A percentile compares a stretch with the other conserved stretches of the same genome.
Conservation (phyloP, 495 filamentous ascomycete species). For the Penicillium macrosclerotiorum region DNA sequence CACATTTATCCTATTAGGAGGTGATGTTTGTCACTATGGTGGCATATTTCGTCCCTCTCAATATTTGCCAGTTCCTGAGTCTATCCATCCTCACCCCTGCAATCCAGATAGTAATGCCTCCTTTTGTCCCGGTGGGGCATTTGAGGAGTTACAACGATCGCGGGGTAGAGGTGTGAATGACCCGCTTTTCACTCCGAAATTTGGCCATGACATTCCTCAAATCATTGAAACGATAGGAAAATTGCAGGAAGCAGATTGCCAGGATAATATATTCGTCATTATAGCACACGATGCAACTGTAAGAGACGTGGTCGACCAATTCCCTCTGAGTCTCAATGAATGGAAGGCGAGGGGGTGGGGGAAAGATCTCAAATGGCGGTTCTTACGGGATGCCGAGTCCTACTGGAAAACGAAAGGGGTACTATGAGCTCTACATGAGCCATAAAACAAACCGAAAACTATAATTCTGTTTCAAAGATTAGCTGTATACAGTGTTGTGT, state of each 20-base stretch:
- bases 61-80: slow-evolving; percentile 25
- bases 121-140: slow-evolving; percentile 11
- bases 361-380: slow-evolving; percentile 3
- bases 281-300: slow-evolving; percentile 53
- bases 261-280: slow-evolving; percentile 50
- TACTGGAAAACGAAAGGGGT: too few species aligned
- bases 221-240: slow-evolving; percentile 36
- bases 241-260: slow-evolving; percentile 47
- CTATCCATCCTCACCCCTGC: not conserved
- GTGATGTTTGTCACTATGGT: slow-evolving; percentile 52
- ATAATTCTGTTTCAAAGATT: too few species aligned
- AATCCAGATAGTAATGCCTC: not conserved
- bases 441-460: too few species aligned
- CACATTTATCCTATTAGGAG: slow-evolving; percentile 41
- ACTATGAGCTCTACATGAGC: too few species aligned
- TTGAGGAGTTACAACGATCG: slow-evolving; percentile 6
- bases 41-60: slow-evolving; percentile 52
- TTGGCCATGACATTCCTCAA: slow-evolving; percentile 12
- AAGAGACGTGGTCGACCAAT: slow-evolving; percentile 45
- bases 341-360: slow-evolving; percentile 51
- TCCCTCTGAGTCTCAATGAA: slow-evolving; percentile 47
- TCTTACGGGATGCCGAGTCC: slow-evolving; percentile 4
- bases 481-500: too few species aligned
- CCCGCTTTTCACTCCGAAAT: slow-evolving; percentile 11
- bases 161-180: too few species aligned